phyloP scores from a whole-genome alignment of 805 yeast species.

The Sugiyamaella chiloensis region DNA sequence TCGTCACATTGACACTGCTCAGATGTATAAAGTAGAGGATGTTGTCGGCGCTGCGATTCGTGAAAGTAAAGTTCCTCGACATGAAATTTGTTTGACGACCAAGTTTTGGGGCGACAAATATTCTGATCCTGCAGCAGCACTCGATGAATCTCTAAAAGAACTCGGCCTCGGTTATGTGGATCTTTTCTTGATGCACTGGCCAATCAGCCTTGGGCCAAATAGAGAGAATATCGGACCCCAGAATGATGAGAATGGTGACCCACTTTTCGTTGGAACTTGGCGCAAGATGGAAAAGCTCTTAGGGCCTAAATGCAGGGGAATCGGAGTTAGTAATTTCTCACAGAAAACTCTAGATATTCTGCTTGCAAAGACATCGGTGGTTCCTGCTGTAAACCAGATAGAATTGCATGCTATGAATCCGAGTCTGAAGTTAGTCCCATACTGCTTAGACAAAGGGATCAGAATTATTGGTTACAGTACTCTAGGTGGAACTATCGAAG shows the following conservation, averaged over 20 bases:
- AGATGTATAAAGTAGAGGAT: conserved; percentile 63
- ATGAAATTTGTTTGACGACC: conserved; percentile 60
- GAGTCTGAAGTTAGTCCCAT: conserved; percentile 56
- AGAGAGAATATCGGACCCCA: conserved; percentile 7
- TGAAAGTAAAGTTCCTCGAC: conserved; percentile 41
- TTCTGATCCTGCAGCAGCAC: conserved; percentile 32
- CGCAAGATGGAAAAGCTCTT: conserved; percentile 58
- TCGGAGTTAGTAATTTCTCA: conserved; percentile 65
- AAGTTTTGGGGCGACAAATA: conserved; percentile 47
- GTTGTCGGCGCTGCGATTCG: conserved; percentile 55
- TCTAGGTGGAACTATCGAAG: conserved; percentile 55
- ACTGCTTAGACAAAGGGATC: conserved; percentile 50
- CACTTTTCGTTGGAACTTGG: conserved; percentile 49
- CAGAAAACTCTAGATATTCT: conserved; percentile 41
- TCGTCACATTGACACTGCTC: conserved; percentile 73
- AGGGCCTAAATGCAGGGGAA: conserved; percentile 49
- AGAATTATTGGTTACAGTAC: conserved; percentile 74
- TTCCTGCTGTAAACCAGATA: conserved; percentile 71
- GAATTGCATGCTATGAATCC: conserved; percentile 74
- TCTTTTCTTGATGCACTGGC: conserved; percentile 80
- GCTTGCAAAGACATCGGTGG: conserved; percentile 42
- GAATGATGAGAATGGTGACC: conserved; percentile 29
- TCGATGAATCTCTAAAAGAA: conserved; percentile 56
- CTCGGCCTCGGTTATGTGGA: conserved; percentile 74
- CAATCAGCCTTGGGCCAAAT: conserved; percentile 32